Conservation (phyloP, 257 asterid species). For the Catharanthus roseus region DNA sequence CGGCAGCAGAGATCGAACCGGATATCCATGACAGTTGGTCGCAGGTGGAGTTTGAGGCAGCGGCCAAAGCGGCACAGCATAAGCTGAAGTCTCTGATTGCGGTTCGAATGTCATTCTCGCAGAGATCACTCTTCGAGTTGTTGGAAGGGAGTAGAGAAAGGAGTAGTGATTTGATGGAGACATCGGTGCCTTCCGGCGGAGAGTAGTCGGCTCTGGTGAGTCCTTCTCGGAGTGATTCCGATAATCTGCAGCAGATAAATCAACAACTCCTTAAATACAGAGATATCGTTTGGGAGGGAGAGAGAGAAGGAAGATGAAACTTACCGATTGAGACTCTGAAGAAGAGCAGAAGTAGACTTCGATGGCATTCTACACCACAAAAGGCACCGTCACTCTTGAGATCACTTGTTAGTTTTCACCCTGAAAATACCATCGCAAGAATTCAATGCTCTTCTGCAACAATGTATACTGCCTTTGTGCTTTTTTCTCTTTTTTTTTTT, state of each 20-base stretch:
- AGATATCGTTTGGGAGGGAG: neutral
- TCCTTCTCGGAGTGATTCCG: constrained; percentile 35
- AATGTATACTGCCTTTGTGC: no score
- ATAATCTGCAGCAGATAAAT: constrained; percentile 37
- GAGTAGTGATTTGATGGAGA: constrained; percentile 63
- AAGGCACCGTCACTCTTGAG: neutral
- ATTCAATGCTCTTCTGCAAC: no score
- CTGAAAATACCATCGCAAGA: no score
- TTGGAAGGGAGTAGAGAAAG: constrained; percentile 40
- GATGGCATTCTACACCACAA: constrained; percentile 22
- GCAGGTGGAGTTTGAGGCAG: constrained; percentile 47
- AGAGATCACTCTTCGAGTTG: constrained; percentile 17
- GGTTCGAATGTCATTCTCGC: constrained; percentile 24
- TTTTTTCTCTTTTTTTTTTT: no score
- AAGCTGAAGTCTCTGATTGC: constrained; percentile 45
- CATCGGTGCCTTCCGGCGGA: constrained; percentile 48
- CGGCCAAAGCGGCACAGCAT: constrained; percentile 71
- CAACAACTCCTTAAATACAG: neutral
- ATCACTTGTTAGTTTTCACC: neutral
- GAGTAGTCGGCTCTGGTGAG: constrained; percentile 46
- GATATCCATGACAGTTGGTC: constrained; percentile 74
- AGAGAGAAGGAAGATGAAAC: neutral
- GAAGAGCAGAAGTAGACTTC: constrained; percentile 31
- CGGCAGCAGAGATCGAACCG: constrained; percentile 36
- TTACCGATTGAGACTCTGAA: constrained; percentile 38